phyloP scores from a whole-genome alignment of 2,329 filamentous ascomycete genomes.

The Aspergillus melleus region DNA sequence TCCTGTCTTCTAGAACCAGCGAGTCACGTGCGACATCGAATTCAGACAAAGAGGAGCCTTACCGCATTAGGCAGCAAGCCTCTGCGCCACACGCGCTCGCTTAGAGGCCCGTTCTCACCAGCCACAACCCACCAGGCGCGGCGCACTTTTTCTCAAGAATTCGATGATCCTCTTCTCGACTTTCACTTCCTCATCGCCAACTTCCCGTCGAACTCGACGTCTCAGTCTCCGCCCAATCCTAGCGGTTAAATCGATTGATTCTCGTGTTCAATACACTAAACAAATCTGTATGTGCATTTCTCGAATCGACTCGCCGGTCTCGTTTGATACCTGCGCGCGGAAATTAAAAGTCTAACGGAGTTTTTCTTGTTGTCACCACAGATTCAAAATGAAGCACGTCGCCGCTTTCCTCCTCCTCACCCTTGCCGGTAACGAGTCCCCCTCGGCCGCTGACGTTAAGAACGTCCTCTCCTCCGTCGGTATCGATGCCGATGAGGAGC shows the following conservation, averaged over 20 bases:
- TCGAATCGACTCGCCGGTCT: not conserved
- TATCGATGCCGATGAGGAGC: conserved; percentile 87
- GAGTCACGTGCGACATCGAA: conserved; percentile 26
- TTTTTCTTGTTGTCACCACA: not conserved
- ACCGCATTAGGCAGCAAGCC: conserved; percentile 2
- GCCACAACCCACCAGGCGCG: conserved; percentile 36
- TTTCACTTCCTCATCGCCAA: conserved; percentile 36
- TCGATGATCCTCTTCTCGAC: conserved; percentile 24
- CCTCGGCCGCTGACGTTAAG: conserved; percentile 84
- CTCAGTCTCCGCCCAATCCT: conserved; percentile 95
- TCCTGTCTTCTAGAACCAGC: conserved; percentile 27
- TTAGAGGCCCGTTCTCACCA: conserved; percentile 32
- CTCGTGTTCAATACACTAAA: conserved; percentile 49
- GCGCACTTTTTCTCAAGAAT: conserved; percentile 41
- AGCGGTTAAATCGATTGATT: conserved; percentile 99
- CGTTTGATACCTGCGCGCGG: no score
- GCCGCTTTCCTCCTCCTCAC: conserved; percentile 97
- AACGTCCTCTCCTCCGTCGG: conserved; percentile 87
- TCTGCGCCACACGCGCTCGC: conserved; percentile 36
- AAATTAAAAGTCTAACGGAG: not conserved
- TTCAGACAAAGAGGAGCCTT: conserved; percentile 1
- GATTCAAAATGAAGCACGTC: conserved; percentile 96
- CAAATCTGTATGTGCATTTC: conserved; percentile 26
- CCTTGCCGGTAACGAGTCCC: conserved; percentile 87
- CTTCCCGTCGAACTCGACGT: conserved; percentile 76